Percentiles rank a stretch among this genome's conserved stretches.
These are phyloP conservation scores for Phellopilus nigrolimitatus DNA, from an alignment of 1,284 basidiomycete genomes.

Conservation along the genomic window DNA sequence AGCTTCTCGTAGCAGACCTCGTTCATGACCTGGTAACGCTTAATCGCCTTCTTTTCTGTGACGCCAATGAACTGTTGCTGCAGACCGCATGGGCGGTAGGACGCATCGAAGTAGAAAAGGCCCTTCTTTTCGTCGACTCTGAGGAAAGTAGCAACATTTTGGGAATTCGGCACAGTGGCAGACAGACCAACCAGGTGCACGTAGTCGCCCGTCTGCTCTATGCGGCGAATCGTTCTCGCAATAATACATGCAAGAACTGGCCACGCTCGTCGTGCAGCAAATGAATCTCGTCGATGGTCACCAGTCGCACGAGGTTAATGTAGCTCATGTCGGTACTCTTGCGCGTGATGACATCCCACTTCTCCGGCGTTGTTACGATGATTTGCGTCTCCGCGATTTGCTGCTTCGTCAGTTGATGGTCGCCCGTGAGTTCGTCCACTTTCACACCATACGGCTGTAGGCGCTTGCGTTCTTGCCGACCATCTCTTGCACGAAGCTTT, in stretches of 20 bases:
- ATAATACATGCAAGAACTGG: constrained; percentile 94
- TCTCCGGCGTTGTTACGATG: constrained; percentile 98
- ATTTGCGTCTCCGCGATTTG: constrained; percentile 98
- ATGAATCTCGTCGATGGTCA: constrained; percentile 99
- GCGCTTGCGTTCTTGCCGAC: constrained; percentile 89
- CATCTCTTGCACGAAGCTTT: constrained; percentile 98
- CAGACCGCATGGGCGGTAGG: constrained; percentile 90
- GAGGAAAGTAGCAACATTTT: constrained; percentile 98
- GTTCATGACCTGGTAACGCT: constrained; percentile 96
- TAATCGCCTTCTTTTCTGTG: constrained; percentile 99
- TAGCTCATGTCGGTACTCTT: constrained; percentile 97
- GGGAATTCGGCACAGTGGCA: constrained; percentile 96
- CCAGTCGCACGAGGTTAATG: constrained; percentile 92
- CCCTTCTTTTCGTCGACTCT: constrained; percentile 92
- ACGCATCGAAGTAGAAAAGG: constrained; percentile 95
- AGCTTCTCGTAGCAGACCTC: constrained; percentile 99
- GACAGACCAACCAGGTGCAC: constrained; percentile 95
- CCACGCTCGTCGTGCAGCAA: constrained; percentile 95
- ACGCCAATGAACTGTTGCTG: constrained; percentile 98
- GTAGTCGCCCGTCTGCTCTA: constrained; percentile 93
- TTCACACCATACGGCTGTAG: constrained; percentile 80
- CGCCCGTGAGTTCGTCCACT: constrained; percentile 95
- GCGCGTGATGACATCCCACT: constrained; percentile 99
- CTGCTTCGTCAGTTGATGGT: constrained; percentile 97
- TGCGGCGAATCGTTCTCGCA: constrained; percentile 86